phyloP scores from a whole-genome alignment of 306 rosid genomes.

The Rosa rugosa region DNA sequence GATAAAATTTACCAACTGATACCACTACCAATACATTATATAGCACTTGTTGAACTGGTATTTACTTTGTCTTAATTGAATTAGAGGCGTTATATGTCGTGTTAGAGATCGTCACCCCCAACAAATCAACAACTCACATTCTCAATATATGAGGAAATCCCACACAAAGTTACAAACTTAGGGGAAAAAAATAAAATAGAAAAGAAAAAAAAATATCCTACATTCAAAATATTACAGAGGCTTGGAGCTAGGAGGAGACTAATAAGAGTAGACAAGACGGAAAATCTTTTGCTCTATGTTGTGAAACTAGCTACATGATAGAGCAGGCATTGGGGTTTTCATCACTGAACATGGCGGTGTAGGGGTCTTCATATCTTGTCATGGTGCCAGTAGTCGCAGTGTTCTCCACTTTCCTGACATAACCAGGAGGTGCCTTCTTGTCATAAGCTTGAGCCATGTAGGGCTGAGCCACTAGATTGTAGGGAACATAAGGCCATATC shows the following conservation, averaged over 20 bases:
- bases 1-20: not conserved
- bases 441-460: conserved; percentile 77
- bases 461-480: conserved; percentile 84
- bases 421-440: conserved; percentile 97
- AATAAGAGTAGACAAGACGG: not conserved
- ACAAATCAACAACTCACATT: conserved; percentile 24
- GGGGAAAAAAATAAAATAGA: not conserved
- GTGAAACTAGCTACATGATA: conserved; percentile 54
- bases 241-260: conserved; percentile 5
- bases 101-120: not conserved
- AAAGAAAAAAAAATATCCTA: conserved; percentile 14
- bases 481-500: conserved; percentile 97
- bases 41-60: not conserved
- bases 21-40: not conserved
- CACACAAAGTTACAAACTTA: conserved; percentile 24
- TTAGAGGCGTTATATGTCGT: not conserved
- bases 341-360: conserved; percentile 86
- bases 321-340: conserved; percentile 99
- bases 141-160: conserved; percentile 24
- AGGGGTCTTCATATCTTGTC: conserved; percentile 79
- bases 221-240: conserved; percentile 44
- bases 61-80: not conserved
- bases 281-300: not conserved
- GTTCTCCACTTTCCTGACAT: conserved; percentile 74
- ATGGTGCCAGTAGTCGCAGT: conserved; percentile 45